Evolutionary conservation across 805 yeast species (phyloP).

Genomic region (Saccharomycopsis fibuligera): DNA sequence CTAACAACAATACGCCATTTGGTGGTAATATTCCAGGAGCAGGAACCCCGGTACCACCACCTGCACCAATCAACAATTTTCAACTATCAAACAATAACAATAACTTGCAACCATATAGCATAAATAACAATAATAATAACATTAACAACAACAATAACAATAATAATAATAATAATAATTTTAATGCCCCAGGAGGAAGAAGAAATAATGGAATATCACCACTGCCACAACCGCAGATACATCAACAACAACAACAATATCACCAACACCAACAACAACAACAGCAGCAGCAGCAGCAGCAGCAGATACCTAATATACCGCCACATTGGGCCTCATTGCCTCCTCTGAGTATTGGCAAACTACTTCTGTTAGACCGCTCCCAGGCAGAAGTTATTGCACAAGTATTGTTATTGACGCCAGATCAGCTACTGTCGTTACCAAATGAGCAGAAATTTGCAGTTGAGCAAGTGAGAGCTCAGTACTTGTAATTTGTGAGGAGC

Average conservation of each 20-base stretch:
- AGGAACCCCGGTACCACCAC: background rate
- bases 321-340: slow-evolving; percentile 16
- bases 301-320: slow-evolving; percentile 2
- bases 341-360: slow-evolving; percentile 3
- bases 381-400: slow-evolving; percentile 19
- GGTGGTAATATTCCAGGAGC: background rate
- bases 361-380: slow-evolving; percentile 9
- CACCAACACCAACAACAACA: background rate
- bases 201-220: background rate
- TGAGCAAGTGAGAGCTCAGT: slow-evolving; percentile 11
- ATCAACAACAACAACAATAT: background rate
- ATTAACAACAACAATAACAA: background rate
- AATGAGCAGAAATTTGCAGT: slow-evolving; percentile 16
- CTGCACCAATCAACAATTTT: background rate
- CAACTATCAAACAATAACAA: background rate
- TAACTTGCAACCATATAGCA: background rate
- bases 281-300: background rate
- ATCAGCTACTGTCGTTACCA: slow-evolving; percentile 11
- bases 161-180: background rate
- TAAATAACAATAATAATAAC: background rate
- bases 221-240: background rate
- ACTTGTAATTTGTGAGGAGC: slow-evolving; percentile 14
- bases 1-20: background rate
- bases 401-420: slow-evolving; percentile 9
- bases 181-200: background rate